Percentiles rank a stretch among this genome's conserved stretches.
phyloP scores from a whole-genome alignment of 129 eudicot species.

The Centrapalus pauciflorus region DNA sequence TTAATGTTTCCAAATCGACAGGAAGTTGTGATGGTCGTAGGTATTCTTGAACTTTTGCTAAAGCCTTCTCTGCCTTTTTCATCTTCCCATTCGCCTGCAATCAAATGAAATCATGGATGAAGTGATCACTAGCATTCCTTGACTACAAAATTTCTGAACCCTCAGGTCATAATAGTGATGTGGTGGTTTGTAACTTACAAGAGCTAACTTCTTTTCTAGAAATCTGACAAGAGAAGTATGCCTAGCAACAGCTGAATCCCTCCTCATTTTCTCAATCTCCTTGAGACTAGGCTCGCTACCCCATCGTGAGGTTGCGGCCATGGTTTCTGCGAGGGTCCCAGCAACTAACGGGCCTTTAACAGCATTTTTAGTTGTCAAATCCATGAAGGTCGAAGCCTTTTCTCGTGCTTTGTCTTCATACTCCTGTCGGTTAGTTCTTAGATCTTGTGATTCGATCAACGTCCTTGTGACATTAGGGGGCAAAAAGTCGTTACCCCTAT shows the following conservation, averaged over 20 bases:
- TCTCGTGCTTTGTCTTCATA: slow-evolving; percentile 79
- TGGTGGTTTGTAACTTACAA: slow-evolving; percentile 43
- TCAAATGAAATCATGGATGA: not conserved
- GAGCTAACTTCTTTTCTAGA: slow-evolving; percentile 64
- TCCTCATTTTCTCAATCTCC: slow-evolving; percentile 65
- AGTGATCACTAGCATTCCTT: not conserved
- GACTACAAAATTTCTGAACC: not conserved
- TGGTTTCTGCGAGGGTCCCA: slow-evolving; percentile 83
- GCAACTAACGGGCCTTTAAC: slow-evolving; percentile 57
- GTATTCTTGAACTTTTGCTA: slow-evolving; percentile 58
- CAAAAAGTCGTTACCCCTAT: slow-evolving; percentile 94
- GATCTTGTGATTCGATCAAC: slow-evolving; percentile 48
- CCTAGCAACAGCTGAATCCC: slow-evolving; percentile 61
- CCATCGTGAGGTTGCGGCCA: slow-evolving; percentile 92
- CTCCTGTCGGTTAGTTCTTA: slow-evolving; percentile 46
- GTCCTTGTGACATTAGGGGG: slow-evolving; percentile 62
- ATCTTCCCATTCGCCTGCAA: slow-evolving; percentile 76
- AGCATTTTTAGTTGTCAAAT: slow-evolving; percentile 29
- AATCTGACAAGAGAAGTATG: slow-evolving; percentile 70
- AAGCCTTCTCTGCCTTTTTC: slow-evolving; percentile 60
- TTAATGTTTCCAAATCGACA: slow-evolving; percentile 69
- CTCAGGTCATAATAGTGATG: not conserved
- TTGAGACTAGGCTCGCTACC: slow-evolving; percentile 44
- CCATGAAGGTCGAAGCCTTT: slow-evolving; percentile 39
- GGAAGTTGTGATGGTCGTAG: slow-evolving; percentile 68